Evolutionary conservation across 495 filamentous ascomycete species (phyloP).

Genomic region (Tuber melanosporum): DNA sequence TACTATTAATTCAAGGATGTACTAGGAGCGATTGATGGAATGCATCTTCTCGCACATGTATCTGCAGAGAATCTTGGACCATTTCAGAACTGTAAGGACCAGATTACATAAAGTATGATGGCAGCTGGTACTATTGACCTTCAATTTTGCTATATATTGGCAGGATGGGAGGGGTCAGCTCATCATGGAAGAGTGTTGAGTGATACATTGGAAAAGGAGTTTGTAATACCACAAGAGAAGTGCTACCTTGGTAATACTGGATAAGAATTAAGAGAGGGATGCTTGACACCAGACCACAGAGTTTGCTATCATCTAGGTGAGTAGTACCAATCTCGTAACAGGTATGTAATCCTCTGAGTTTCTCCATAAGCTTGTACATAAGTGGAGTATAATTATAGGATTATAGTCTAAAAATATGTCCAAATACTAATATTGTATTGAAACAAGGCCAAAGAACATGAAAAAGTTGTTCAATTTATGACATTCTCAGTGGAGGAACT

Average conservation of each 20-base stretch:
- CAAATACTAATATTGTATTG: slow-evolving; percentile 7
- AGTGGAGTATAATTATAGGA: neutral
- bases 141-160: slow-evolving; percentile 13
- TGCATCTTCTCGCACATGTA: slow-evolving; percentile 16
- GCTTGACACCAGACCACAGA: slow-evolving; percentile 8
- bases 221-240: slow-evolving; percentile 5
- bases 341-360: too few species aligned
- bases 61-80: too few species aligned
- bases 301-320: slow-evolving; percentile 17
- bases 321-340: too few species aligned
- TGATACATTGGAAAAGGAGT: slow-evolving; percentile 5
- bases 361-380: too few species aligned
- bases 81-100: too few species aligned
- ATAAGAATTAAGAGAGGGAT: neutral
- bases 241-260: slow-evolving; percentile 25
- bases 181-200: slow-evolving; percentile 11
- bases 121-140: slow-evolving; percentile 11
- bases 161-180: slow-evolving; percentile 21
- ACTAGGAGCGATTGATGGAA: slow-evolving; percentile 24
- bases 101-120: slow-evolving; percentile 14
- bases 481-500: slow-evolving; percentile 15
- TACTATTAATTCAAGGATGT: slow-evolving; percentile 26
- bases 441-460: too few species aligned
- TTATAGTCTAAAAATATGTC: neutral
- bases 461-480: slow-evolving; percentile 16